Evolutionary conservation across 2,329 filamentous ascomycete species (phyloP).

Genomic region (Calonectria hongkongensis): DNA sequence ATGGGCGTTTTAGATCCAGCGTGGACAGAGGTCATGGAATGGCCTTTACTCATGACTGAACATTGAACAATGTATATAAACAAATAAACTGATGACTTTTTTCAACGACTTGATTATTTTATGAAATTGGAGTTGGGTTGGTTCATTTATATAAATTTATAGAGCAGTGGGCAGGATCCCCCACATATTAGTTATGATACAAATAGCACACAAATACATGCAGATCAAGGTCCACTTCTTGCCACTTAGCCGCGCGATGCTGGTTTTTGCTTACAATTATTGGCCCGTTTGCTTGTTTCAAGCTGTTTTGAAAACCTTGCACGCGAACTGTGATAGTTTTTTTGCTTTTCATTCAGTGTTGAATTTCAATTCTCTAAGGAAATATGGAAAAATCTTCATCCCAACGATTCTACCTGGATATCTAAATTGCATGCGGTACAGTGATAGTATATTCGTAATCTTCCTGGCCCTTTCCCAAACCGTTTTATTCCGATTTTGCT

Average conservation of each 20-base stretch:
- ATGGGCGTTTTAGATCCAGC: conserved; percentile 24
- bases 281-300: neutral
- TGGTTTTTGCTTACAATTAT: neutral
- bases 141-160: neutral
- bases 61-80: conserved; percentile 5
- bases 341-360: neutral
- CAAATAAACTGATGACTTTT: neutral
- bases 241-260: neutral
- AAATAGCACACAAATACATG: neutral
- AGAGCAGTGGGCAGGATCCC: neutral
- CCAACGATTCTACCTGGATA: neutral
- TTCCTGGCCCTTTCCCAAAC: neutral
- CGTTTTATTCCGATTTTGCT: neutral
- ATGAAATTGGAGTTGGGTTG: neutral
- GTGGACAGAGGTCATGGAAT: conserved; percentile 37
- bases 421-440: conserved; percentile 9
- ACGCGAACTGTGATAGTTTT: neutral
- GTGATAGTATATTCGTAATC: neutral
- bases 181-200: neutral
- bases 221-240: conserved; percentile 5
- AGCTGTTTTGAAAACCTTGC: neutral
- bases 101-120: neutral
- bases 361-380: neutral
- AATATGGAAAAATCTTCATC: neutral
- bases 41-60: conserved; percentile 42